phyloP scores from a whole-genome alignment of 176 grass and related monocot species.

The Cocos nucifera region DNA sequence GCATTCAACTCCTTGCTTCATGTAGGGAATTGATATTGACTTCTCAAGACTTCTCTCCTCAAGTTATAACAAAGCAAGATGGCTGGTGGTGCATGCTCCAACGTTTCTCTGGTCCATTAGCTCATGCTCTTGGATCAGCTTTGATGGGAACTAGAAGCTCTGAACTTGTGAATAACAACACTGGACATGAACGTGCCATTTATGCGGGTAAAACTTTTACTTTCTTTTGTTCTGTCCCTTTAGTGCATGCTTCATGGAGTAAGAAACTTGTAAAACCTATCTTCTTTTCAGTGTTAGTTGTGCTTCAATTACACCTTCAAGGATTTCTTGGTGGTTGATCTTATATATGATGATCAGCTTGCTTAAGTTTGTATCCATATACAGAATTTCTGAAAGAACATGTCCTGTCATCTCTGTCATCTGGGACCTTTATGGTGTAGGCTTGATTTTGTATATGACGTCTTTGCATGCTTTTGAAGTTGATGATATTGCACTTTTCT shows the following conservation, averaged over 20 bases:
- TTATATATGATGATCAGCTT: not conserved
- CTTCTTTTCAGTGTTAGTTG: too few species aligned
- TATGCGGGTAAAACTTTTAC: conserved; percentile 46
- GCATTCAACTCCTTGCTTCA: conserved; percentile 67
- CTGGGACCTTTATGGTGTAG: too few species aligned
- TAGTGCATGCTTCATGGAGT: too few species aligned
- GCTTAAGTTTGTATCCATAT: not conserved
- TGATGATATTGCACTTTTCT: too few species aligned
- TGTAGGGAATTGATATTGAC: conserved; percentile 59
- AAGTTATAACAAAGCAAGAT: conserved; percentile 36
- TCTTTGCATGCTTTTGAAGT: too few species aligned
- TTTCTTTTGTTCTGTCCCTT: conserved; percentile 10
- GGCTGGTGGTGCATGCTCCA: conserved; percentile 65
- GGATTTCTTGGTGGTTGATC: not conserved
- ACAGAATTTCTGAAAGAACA: too few species aligned
- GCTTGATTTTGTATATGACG: too few species aligned
- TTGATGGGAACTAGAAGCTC: conserved; percentile 12
- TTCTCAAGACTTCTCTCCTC: conserved; percentile 25
- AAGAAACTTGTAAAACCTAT: too few species aligned
- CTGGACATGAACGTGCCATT: conserved; percentile 34
- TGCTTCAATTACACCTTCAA: too few species aligned
- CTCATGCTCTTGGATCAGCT: conserved; percentile 34
- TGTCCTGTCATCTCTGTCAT: too few species aligned
- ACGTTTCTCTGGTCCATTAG: conserved; percentile 30
- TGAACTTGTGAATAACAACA: conserved; percentile 17